Evolutionary conservation across 306 rosid species (phyloP), one percentile per base, ranked within the genome.

Genomic region (Vigna hirtella): DNA sequence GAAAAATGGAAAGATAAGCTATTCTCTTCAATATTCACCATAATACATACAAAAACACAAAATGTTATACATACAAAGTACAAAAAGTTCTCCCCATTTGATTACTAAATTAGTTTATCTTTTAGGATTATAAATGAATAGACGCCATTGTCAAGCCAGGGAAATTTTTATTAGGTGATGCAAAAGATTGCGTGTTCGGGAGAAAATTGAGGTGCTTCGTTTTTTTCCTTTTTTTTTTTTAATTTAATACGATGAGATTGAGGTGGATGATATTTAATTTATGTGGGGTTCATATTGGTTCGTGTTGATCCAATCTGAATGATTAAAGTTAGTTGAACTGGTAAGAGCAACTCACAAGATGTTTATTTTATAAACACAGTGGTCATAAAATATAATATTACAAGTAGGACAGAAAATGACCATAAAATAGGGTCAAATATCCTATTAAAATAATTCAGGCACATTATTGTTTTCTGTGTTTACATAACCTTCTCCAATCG

Each of bases 121-220:
- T 43, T 48, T 26, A 22, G 66, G 66, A 73, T 73, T 4, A 40
- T 52, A 53, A 36, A 72, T 13, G 38, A 55, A 14, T 71, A 36
- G 11, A 72, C 15, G 77, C 40, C 28, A n/a, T n/a, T n/a, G n/a
- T n/a, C n/a, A n/a, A n/a, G n/a, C n/a, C n/a, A n/a, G n/a, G n/a
- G n/a, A n/a, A n/a, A n/a, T n/a, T n/a, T n/a, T n/a, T n/a, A n/a
- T n/a, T n/a, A 42, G 52, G 56, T 24, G 53, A 74, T 28, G 79
- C 59, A 12, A 75, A 62, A 48, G 71, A 62, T 77, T 17, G 80
- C 66, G 51, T 77, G 80, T 45, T 61, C 14, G 0, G 15, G 43
- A 51, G 66, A 77, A 66, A 65, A 65, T 9, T 36, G 12, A 6
- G 65, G 62, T 13, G 72, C 26, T 64, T 76, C 53, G 24, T 18